Evolutionary conservation across 2,329 filamentous ascomycete species (phyloP), one percentile per base, ranked within the genome.

Genomic region (Beauveria asiatica): DNA sequence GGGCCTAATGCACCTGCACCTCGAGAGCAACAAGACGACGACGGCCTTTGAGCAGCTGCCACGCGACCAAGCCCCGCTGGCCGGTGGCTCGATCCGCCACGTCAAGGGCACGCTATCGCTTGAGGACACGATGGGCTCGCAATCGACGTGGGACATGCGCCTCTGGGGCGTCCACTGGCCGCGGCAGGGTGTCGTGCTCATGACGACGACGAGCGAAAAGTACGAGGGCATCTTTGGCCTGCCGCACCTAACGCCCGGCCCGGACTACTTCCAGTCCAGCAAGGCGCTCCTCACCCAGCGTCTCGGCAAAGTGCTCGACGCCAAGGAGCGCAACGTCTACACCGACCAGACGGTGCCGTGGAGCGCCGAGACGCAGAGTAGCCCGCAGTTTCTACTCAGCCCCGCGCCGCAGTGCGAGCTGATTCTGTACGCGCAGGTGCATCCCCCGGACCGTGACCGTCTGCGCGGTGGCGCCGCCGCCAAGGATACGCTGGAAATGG

Each of bases 121-220:
- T 44, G 86, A 91, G 66, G 91, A 94, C 67, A 83, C 60, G 83
- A 83, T 65, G 80, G 83, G 74, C 10, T 72, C 73, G 62, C 88
- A 88, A 5, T 87, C 87, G 68, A 89, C 84, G 65, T 92, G 89
- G 85, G 87, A 92, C 65, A 85, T 95, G 75, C 81, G 83, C 56
- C 75, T 96, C 54, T 87, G 91, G 72, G 94, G 94, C 3, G 82
- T 95, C 4, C 93, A 97, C 75, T 95, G 92, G 79, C 86, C 88
- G 42, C 81, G 83, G n/a, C 83, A 88, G 63, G 94, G 94, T 1
- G 83, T 85, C 16, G 83, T 94, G 54, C 76, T 97, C 41, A 76
- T 97, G 70, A 90, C 88, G 1, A 97, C 93, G 0, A 93, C 92
- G 52, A 97, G 92, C 72, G 89, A 96, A 69, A 97, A 96, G 76